phyloP scores from a whole-genome alignment of 106 monocot genomes.

The Agapanthus africanus region DNA sequence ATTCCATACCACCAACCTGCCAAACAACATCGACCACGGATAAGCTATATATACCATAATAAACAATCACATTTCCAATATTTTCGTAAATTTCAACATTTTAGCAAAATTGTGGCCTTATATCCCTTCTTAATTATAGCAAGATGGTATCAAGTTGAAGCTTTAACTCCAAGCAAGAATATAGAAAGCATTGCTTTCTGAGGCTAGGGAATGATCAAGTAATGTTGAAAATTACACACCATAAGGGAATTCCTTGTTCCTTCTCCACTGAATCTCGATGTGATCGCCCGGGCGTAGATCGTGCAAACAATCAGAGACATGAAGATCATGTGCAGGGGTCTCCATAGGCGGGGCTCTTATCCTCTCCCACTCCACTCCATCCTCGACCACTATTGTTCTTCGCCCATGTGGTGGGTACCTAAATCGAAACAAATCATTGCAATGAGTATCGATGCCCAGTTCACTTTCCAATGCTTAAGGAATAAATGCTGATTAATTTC shows the following conservation, averaged over 20 bases:
- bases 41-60: background rate
- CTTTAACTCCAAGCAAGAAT: no score
- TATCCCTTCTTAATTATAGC: no score
- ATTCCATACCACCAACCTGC: conserved; percentile 97
- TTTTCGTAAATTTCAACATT: background rate
- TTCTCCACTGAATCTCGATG: conserved; percentile 95
- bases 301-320: conserved; percentile 61
- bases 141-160: no score
- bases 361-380: conserved; percentile 82
- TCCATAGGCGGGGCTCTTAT: conserved; percentile 64
- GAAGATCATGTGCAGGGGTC: conserved; percentile 66
- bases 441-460: background rate
- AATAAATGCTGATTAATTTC: background rate
- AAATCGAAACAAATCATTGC: background rate
- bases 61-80: background rate
- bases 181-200: no score
- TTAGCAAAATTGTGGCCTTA: no score
- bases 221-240: conserved; percentile 25
- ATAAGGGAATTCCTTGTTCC: conserved; percentile 88
- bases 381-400: conserved; percentile 48
- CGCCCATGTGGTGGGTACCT: conserved; percentile 93
- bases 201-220: background rate
- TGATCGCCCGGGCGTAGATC: conserved; percentile 73
- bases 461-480: background rate
- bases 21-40: conserved; percentile 3